Evolutionary conservation across 2,329 filamentous ascomycete genomes (phyloP), one percentile per base, ranked within the genome.

Genomic region (Cordyceps farinosa): DNA sequence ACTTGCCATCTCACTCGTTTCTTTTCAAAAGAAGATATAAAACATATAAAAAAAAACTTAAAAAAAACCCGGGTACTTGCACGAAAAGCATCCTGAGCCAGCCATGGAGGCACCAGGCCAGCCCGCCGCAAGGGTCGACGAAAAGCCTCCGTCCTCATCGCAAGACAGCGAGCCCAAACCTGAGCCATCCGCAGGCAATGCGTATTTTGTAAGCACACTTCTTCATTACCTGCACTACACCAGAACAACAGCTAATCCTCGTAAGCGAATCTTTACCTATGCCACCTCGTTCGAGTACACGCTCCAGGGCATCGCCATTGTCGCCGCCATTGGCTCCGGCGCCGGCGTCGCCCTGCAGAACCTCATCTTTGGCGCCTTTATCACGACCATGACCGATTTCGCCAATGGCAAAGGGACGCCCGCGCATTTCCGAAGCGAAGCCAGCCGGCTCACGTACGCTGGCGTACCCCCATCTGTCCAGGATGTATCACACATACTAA

Each of bases 311-410:
- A 22, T 67, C 45, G 58, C 65, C 40, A 62, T 75, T 34, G 3
- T 72, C 15, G 73, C 74, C 36, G 74, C 76, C 11, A 68, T 77
- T 48, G 74, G 67, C 5, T 77, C 76, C 5, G 76, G 76, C 32
- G 70, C 74, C 1, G 76, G 71, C 34, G 72, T 77, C 36, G 74
- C 76, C 10, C 66, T 76, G 4, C 72, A 75, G 62, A 77, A 77
- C 51, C 70, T 78, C 58, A 74, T 78, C n/a, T 75, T 78, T 61
- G 76, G 76, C 61, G 57, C 64, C 15, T 77, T 78, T 60, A 68
- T 78, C 62, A 77, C 74, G 9, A 66, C 70, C 40, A 72, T 77
- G 53, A 73, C 71, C 42, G 66, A 75, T 59, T 78, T 74, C 45
- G 67, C 70, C 40, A 69, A 69, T 13, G 70, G 70, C 5, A 57